Evolutionary conservation across 495 filamentous ascomycete species (phyloP).

Genomic region (Podospora sp.): DNA sequence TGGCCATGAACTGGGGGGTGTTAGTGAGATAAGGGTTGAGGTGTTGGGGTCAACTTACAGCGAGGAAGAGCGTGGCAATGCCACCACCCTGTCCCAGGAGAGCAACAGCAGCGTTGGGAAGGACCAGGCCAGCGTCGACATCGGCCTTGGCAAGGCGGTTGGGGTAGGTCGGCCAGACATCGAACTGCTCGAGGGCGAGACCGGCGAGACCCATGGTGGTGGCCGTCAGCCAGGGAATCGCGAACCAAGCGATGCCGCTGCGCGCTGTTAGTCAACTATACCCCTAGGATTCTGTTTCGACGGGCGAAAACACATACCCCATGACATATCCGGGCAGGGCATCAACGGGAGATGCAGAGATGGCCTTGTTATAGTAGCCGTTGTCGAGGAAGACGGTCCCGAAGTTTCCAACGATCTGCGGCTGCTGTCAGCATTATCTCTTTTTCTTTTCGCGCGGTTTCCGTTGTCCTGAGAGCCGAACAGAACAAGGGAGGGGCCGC

Average conservation of each 20-base stretch:
- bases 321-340: constrained; percentile 54
- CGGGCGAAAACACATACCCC: constrained; percentile 6
- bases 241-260: constrained; percentile 54
- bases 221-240: constrained; percentile 55
- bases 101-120: constrained; percentile 10
- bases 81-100: constrained; percentile 11
- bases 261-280: too few relatives aligned
- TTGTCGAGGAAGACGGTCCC: constrained; percentile 50
- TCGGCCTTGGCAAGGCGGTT: constrained; percentile 27
- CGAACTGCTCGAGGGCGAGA: constrained; percentile 50
- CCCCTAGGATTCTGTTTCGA: background rate
- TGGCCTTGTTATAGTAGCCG: constrained; percentile 54
- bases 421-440: too few relatives aligned
- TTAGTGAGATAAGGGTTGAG: background rate
- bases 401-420: constrained; percentile 25
- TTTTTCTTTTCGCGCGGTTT: too few relatives aligned
- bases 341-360: constrained; percentile 49
- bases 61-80: constrained; percentile 15
- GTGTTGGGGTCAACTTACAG: background rate
- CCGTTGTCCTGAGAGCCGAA: too few relatives aligned
- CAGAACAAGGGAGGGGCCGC: too few relatives aligned
- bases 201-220: constrained; percentile 53
- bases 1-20: constrained; percentile 42
- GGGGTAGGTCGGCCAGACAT: constrained; percentile 57
- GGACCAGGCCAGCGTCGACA: constrained; percentile 10